phyloP scores from a whole-genome alignment of 176 grass and related monocot genomes.

The Echinochloa phyllopogon region DNA sequence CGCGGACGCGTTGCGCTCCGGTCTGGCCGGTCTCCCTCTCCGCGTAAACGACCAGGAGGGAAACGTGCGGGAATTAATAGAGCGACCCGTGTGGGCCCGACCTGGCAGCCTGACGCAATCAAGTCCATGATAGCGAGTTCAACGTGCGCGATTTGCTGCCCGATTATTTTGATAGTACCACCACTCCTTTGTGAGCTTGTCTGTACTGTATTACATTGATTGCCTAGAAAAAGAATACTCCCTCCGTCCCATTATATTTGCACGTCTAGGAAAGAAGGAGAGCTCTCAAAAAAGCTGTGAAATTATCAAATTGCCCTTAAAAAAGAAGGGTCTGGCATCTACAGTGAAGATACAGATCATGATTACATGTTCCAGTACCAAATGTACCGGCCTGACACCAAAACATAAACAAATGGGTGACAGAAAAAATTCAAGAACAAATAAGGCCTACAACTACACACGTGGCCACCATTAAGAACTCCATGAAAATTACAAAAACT shows the following conservation, averaged over 20 bases:
- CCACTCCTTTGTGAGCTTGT: neutral
- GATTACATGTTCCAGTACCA: too few species aligned
- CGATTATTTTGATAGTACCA: neutral
- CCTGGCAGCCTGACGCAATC: neutral
- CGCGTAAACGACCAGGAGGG: constrained; percentile 50
- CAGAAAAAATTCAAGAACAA: neutral
- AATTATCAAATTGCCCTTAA: neutral
- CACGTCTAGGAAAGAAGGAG: neutral
- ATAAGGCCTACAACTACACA: neutral
- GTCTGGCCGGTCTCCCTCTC: constrained; percentile 31
- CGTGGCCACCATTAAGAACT: neutral
- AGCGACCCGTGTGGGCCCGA: neutral
- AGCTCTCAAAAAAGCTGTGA: neutral
- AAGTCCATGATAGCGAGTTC: neutral
- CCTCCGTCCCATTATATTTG: too few species aligned
- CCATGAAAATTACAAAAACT: neutral
- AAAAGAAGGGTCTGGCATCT: neutral
- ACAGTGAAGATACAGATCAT: neutral
- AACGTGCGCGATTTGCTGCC: neutral
- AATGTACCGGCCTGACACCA: neutral
- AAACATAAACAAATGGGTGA: neutral
- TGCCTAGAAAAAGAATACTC: neutral
- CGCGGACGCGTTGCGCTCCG: constrained; percentile 21
- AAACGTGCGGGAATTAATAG: constrained; percentile 45
- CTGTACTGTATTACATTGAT: neutral